Evolutionary conservation across 768 basidiomycete species (phyloP), one percentile per base, ranked within the genome.

Genomic region (Peribolospora kevripleyi): DNA sequence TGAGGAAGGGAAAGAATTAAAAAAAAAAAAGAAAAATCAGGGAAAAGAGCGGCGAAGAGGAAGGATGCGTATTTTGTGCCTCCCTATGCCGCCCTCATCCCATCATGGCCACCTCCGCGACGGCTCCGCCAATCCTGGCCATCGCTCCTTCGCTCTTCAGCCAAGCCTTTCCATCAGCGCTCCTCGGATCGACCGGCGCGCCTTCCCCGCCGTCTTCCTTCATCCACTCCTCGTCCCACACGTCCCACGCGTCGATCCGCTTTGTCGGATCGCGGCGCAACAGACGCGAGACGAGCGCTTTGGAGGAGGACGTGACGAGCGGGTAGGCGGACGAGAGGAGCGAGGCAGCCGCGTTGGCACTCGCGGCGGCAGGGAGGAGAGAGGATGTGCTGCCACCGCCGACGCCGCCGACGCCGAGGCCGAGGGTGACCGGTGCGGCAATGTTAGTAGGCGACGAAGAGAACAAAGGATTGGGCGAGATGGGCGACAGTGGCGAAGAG

Each of bases 321-420:
- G 51, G 80, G 76, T 66, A 87, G 79, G 38, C 84, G 69, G 14
- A 82, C 79, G 46, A 90, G 70, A 90, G 62, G 49, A 71, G 66
- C 7, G 64, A 73, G 0, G 82, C 82, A 45, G 83, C 68, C 14
- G 73, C 62, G 63, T 71, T 72, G 48, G 76, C 73, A 5, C 74
- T 75, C 10, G 64, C 56, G 37, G 66, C 68, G 9, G 63, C 61
- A 38, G 65, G 59, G 5, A 64, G 57, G 1, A 54, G 70, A 2
- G 59, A 7, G 43, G 48, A 0, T 6, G 2, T 0, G 48, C 7
- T 5, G 14, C 14, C 3, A 41, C 6, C 41, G 7, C 8, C 2
- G 36, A 38, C 11, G 50, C 11, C 1, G 10, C 42, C n/a, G 10
- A 25, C 37, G 38, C 1, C 42, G 39, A 40, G 6, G 48, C 37